Base-by-base conservation (phyloP, 768 basidiomycete species). In the Boletus sp. region DNA sequence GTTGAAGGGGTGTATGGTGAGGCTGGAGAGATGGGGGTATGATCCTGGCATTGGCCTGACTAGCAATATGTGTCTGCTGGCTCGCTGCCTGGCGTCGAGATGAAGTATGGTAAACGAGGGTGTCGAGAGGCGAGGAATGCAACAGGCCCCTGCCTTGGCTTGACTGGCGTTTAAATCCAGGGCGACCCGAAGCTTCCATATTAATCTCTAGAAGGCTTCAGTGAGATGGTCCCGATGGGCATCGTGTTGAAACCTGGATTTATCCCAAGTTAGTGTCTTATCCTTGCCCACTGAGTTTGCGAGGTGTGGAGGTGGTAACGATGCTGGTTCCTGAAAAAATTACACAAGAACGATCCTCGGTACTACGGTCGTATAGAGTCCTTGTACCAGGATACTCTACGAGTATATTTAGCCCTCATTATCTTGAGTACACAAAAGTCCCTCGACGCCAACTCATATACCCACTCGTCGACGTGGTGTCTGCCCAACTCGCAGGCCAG, bases 391-490 rank as follows among this genome's bases (percentile, higher is more conserved):
- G 25, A 25, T 25, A 25, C 34, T 35, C 34, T 15, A 57, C 25
- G 29, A 39, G 15, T 49, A 46, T 41, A 58, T 57, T 39, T 44
- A 35, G 32, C 23, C 41, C 33, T 30, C 45, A 35, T 45, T 27
- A 55, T 32, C 41, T 43, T 17, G 47, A 15, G 15, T 37, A 1
- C 37, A 58, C 47, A 61, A n/a, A 34, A 64, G 15, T 42, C 32
- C 39, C 9, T 33, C 13, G 11, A 27, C 29, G 23, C 21, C 19
- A 54, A 13, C 50, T 69, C 64, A 91, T 61, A 93, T 83, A 27
- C 90, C 91, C 29, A 80, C 80, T 58, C 79, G 76, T 57, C 86
- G 79, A 58, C 86, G 74, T n/a, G 90, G 90, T 29, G 91, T 93
- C 68, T 88, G 88, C 3, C 78, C 77, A 30, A 87, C 75, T 47